Conservation (phyloP, 192 early-diverging fungal species). For the Umbelopsis sp. region DNA sequence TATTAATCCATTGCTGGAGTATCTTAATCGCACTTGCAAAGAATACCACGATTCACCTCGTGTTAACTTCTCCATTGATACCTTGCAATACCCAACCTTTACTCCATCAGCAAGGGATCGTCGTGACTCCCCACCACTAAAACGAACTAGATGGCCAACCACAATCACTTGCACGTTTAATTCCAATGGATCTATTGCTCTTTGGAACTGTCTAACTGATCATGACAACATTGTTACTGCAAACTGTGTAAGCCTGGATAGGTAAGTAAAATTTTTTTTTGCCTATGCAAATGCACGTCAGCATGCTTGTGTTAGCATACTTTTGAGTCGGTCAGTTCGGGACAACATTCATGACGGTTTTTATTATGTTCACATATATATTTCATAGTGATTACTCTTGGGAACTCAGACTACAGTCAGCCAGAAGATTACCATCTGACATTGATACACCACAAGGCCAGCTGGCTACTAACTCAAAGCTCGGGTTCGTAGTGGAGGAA, state of each 20-base stretch:
- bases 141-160: slow-evolving; percentile 22
- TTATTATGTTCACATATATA: slow-evolving; percentile 4
- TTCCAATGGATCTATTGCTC: slow-evolving; percentile 28
- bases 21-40: slow-evolving; percentile 14
- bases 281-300: too few species aligned
- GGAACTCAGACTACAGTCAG: slow-evolving; percentile 33
- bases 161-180: slow-evolving; percentile 26
- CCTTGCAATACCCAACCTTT: slow-evolving; percentile 26
- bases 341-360: not conserved
- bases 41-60: slow-evolving; percentile 32
- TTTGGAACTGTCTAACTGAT: slow-evolving; percentile 43
- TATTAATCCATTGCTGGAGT: slow-evolving; percentile 30
- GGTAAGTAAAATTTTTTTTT: slow-evolving; percentile 24
- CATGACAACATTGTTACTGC: slow-evolving; percentile 27
- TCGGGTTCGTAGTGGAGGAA: slow-evolving; percentile 15
- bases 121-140: not conserved
- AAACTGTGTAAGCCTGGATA: slow-evolving; percentile 34
- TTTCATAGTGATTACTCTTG: slow-evolving; percentile 39
- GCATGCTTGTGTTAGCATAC: too few species aligned
- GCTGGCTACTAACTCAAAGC: slow-evolving; percentile 31
- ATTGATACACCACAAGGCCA: slow-evolving; percentile 32
- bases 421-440: slow-evolving; percentile 30
- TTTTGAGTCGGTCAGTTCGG: too few species aligned
- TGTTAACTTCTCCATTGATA: slow-evolving; percentile 22
- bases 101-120: not conserved